Base-by-base conservation (phyloP, 768 basidiomycete genomes). In the Crassisporium funariophilum region DNA sequence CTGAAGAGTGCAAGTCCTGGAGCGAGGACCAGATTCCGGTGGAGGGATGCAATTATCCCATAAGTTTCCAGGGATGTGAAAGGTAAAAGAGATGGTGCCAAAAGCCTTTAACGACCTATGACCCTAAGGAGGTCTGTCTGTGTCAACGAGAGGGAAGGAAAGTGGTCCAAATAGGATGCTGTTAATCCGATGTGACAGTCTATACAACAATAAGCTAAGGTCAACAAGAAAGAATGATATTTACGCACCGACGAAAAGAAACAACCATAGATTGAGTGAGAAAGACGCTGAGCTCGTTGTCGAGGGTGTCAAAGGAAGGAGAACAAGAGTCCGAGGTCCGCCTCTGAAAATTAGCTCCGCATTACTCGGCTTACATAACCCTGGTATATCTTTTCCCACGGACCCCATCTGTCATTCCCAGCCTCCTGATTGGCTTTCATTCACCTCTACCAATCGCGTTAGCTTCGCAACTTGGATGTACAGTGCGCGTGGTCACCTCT, bases 121-220 rank as follows among this genome's bases (percentile, higher is more conserved):
- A 68, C 67, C 69, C 80, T 85, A 91, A 77, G 88, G 88, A 62
- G 88, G 88, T 54, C 83, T 74, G 76, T 91, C 86, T 43, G 80
- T 81, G 79, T 82, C 82, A 64, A 83, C 69, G 56, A 82, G 71
- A 66, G 70, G 60, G 66, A 72, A 75, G 50, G 68, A 77, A 71
- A 81, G 77, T 56, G 84, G 86, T 65, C 72, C 75, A 66, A 83
- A 77, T 69, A 78, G 74, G 77, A 81, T 74, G 69, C 67, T 74
- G 75, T 72, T 72, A 57, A 71, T 72, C 63, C 72, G 74, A 60
- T 73, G 70, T 71, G 68, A 73, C 60, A 71, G 64, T 62, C 77
- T 79, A 53, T 31, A 40, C 35, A 27, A 42, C 49, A 33, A 42
- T 45, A 46, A 46, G 48, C 15, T 42, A 23, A 41, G 22, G 41